These are phyloP conservation scores for Lactarius deliciosus DNA, from an alignment of 768 basidiomycete genomes.

Conservation along the genomic window DNA sequence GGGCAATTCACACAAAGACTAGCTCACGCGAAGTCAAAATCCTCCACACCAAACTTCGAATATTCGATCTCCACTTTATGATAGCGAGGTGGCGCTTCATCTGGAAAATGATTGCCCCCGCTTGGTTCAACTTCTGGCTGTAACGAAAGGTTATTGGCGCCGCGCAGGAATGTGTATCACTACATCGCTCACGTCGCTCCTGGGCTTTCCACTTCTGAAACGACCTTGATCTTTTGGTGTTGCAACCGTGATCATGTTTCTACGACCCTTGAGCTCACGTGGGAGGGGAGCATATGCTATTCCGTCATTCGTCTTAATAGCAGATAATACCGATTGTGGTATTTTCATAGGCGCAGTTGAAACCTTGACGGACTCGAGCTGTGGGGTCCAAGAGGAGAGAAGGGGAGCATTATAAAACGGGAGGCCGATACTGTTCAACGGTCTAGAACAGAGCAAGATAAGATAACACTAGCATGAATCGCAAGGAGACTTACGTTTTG, in stretches of 20 bases:
- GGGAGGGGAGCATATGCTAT: conserved; percentile 89
- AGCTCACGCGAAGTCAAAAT: conserved; percentile 93
- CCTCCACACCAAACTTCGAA: conserved; percentile 97
- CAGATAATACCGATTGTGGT: conserved; percentile 69
- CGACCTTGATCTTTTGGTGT: conserved; percentile 60
- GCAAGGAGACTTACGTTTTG: conserved; percentile 57
- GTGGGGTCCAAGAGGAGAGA: conserved; percentile 61
- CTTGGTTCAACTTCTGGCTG: conserved; percentile 55
- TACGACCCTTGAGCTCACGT: conserved; percentile 76
- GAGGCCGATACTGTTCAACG: conserved; percentile 85
- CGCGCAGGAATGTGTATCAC: conserved; percentile 9
- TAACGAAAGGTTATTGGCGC: conserved; percentile 2
- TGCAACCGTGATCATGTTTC: conserved; percentile 66
- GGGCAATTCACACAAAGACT: background rate
- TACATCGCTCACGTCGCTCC: conserved; percentile 44
- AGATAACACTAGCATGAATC: background rate
- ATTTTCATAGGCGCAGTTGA: conserved; percentile 76
- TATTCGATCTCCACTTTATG: conserved; percentile 97
- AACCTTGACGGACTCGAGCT: conserved; percentile 51
- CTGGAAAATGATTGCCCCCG: conserved; percentile 51
- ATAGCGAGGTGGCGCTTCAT: conserved; percentile 76
- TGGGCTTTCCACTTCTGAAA: conserved; percentile 80
- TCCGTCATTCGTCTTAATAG: conserved; percentile 86
- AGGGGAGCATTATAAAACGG: conserved; percentile 77
- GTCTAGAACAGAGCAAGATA: conserved; percentile 46